These are phyloP conservation scores for Colletotrichum theobromicola DNA, from an alignment of 2,329 filamentous ascomycete genomes.

Conservation along the genomic window DNA sequence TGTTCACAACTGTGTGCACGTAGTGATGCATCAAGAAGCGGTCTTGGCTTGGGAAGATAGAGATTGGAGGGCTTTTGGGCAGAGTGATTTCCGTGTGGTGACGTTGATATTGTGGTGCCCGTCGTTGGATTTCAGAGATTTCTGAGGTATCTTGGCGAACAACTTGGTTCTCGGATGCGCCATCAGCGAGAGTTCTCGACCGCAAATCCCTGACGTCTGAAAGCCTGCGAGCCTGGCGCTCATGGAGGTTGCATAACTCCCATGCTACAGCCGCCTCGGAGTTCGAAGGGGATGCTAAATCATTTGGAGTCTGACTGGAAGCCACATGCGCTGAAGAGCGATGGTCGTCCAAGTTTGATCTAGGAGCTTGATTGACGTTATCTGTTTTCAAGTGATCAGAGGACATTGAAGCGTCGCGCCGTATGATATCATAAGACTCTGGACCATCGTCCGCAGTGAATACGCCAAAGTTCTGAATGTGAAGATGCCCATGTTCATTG, in stretches of 20 bases:
- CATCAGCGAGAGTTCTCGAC: rapidly evolving
- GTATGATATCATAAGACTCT: background rate
- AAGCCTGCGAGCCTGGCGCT: background rate
- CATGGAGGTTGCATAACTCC: background rate
- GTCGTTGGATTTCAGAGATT: background rate
- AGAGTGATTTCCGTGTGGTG: background rate
- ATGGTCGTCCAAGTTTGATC: background rate
- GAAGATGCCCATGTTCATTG: background rate
- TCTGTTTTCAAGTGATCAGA: rapidly evolving
- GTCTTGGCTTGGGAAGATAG: slow-evolving; percentile 8
- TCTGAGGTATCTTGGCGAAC: background rate
- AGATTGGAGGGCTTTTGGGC: background rate
- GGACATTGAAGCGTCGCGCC: rapidly evolving
- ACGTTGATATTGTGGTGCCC: background rate
- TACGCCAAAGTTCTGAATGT: background rate
- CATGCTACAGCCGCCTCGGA: background rate
- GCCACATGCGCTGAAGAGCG: background rate
- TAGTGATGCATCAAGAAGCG: slow-evolving; percentile 30
- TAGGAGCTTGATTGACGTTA: background rate
- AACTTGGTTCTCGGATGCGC: background rate
- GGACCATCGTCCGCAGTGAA: background rate
- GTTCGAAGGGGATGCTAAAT: background rate
- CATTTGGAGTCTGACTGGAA: background rate
- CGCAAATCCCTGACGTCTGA: background rate
- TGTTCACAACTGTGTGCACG: slow-evolving; percentile 25